Base-by-base conservation (phyloP, 805 yeast genomes). In the Starmera quercuum region DNA sequence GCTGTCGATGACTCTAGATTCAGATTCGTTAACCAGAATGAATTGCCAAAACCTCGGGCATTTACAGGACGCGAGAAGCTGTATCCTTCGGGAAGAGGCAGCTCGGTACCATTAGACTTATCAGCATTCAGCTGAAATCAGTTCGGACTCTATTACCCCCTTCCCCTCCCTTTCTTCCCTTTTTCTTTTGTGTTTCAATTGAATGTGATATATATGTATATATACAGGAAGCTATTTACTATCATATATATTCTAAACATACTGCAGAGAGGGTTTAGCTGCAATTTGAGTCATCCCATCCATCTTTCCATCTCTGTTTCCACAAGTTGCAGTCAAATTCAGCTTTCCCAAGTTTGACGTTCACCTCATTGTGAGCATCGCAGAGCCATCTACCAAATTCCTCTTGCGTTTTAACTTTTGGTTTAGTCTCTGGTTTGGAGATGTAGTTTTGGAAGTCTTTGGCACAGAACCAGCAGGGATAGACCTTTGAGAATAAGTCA, bases 401-500 rank as follows among this genome's bases (percentile, higher is more conserved):
- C 34, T 86, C 95, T 45, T 83, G 85, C 5, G 73, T 70, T 14
- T 60, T 63, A 4, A 77, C 82, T 36, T 63, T 64, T 14, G 85
- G 83, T 29, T 64, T 54, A 14, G 75, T 68, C 22, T 58, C 57
- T 36, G 59, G 61, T 33, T 56, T 61, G 7, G 51, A 50, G 19
- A 85, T 64, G 55, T 82, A 86, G 20, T 58, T 55, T 34, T 74
- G 68, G 58, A 92, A 86, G 53, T 90, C 97, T 23, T 72, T 71
- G 0, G 95, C 96, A 62, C 97, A 90, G 63, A 75, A 78, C 83
- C 88, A 80, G 57, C 98, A 90, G 3, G 98, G 98, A 51, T 90
- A 92, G 21, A 90, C 65, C 39, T 75, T 74, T 4, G 92, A 76
- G 49, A 92, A 85, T 3, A 83, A 60, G 4, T 60, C 61, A 32